Evolutionary conservation across 805 yeast genomes (phyloP).

Genomic region (Yamadazyma kitorensis): DNA sequence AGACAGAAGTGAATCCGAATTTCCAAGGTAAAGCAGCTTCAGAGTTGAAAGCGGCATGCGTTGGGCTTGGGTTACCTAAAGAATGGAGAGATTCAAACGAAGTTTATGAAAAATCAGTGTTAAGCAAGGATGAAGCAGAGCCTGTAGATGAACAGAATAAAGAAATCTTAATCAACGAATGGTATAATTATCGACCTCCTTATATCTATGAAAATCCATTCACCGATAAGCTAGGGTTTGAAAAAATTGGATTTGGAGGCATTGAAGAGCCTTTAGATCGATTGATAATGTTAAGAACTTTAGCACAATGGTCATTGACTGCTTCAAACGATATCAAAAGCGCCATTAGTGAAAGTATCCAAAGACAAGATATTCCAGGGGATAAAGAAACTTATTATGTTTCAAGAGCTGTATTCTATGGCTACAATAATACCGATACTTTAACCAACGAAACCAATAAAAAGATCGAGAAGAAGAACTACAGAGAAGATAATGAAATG

Average conservation of each 20-base stretch:
- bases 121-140: conserved; percentile 2
- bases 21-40: conserved; percentile 25
- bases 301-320: conserved; percentile 36
- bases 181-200: conserved; percentile 7
- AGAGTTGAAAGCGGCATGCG: conserved; percentile 29
- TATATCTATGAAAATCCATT: conserved; percentile 17
- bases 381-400: conserved; percentile 38
- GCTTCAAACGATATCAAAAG: conserved; percentile 28
- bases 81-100: conserved; percentile 33
- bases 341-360: conserved; percentile 20
- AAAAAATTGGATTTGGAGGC: conserved; percentile 30
- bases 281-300: conserved; percentile 32
- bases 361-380: conserved; percentile 34
- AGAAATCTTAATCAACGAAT: conserved; percentile 10
- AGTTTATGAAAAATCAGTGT: conserved; percentile 7
- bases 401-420: conserved; percentile 33
- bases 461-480: conserved; percentile 27
- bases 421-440: conserved; percentile 29
- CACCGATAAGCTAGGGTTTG: conserved; percentile 23
- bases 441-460: conserved; percentile 29
- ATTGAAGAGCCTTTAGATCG: conserved; percentile 31
- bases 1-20: conserved; percentile 25
- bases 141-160: conserved; percentile 10
- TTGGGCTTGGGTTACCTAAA: conserved; percentile 31
- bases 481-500: conserved; percentile 16